Evolutionary conservation across 371 early-diverging fungal genomes (phyloP).

Genomic region (Mucor irregularis): DNA sequence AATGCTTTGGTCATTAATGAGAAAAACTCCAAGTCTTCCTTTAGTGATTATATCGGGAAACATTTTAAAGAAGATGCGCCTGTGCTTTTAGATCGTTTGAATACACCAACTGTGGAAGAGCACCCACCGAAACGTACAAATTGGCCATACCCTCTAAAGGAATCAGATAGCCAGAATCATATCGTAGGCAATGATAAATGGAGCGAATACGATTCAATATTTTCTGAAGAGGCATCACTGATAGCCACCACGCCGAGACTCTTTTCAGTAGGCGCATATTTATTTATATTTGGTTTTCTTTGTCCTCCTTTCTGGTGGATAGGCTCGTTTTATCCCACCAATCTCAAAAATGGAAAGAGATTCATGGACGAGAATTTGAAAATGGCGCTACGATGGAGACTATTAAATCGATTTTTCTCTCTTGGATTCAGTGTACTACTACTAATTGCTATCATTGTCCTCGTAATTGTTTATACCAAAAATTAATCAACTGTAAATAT

Average conservation of each 20-base stretch:
- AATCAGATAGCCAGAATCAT: no score
- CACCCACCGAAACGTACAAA: no score
- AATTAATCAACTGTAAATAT: not conserved
- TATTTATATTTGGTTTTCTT: conserved; percentile 44
- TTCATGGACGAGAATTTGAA: conserved; percentile 21
- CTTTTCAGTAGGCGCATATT: conserved; percentile 29
- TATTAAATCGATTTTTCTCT: conserved; percentile 36
- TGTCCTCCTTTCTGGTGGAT: conserved; percentile 48
- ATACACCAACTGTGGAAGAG: no score
- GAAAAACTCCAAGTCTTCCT: conserved; percentile 8
- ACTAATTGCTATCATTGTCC: conserved; percentile 30
- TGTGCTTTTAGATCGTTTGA: conserved; percentile 8
- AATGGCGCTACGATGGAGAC: conserved; percentile 41
- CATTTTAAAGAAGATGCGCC: conserved; percentile 17
- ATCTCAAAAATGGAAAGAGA: not conserved
- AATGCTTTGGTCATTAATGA: conserved; percentile 7
- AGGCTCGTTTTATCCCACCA: conserved; percentile 32
- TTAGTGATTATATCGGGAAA: conserved; percentile 12
- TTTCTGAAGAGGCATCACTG: not conserved
- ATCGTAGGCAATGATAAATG: no score
- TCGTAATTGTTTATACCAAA: conserved; percentile 21
- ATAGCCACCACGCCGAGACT: conserved; percentile 7
- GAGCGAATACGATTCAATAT: not conserved
- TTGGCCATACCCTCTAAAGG: no score
- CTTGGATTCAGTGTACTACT: conserved; percentile 40